These are phyloP conservation scores for Acmispon strigosus DNA, from an alignment of 306 rosid species.

Conservation along the genomic window DNA sequence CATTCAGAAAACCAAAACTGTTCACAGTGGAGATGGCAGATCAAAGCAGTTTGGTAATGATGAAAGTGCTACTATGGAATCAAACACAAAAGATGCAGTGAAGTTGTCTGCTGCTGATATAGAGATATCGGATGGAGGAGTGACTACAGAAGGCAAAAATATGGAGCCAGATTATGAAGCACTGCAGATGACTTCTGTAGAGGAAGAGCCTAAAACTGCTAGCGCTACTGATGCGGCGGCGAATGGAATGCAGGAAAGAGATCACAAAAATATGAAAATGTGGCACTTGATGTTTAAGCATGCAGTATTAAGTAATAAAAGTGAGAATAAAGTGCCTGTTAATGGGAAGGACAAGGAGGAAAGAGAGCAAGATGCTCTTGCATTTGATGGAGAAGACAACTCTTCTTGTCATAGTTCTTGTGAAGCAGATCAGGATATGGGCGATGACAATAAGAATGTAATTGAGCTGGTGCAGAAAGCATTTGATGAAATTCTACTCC, in stretches of 20 bases:
- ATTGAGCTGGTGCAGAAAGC: conserved; percentile 76
- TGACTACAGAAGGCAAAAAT: conserved; percentile 1
- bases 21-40: conserved; percentile 16
- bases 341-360: conserved; percentile 29
- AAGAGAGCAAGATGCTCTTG: conserved; percentile 22
- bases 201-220: conserved; percentile 20
- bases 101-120: conserved; percentile 16
- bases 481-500: conserved; percentile 80
- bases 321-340: conserved; percentile 25
- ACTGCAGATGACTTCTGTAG: conserved; percentile 9
- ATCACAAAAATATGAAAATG: conserved; percentile 52
- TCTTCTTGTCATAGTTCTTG: conserved; percentile 19
- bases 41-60: no score
- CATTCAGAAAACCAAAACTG: conserved; percentile 21
- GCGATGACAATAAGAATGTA: conserved; percentile 27
- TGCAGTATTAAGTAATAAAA: conserved; percentile 37
- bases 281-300: conserved; percentile 85
- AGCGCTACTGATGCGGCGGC: conserved; percentile 6
- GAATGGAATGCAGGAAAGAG: conserved; percentile 28
- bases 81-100: conserved; percentile 6
- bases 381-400: conserved; percentile 15
- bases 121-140: conserved; percentile 24
- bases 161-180: conserved; percentile 16
- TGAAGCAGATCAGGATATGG: conserved; percentile 23
- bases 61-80: conserved; percentile 13